phyloP scores from a whole-genome alignment of 2,329 filamentous ascomycete species.

The Akanthomyces lecanii region DNA sequence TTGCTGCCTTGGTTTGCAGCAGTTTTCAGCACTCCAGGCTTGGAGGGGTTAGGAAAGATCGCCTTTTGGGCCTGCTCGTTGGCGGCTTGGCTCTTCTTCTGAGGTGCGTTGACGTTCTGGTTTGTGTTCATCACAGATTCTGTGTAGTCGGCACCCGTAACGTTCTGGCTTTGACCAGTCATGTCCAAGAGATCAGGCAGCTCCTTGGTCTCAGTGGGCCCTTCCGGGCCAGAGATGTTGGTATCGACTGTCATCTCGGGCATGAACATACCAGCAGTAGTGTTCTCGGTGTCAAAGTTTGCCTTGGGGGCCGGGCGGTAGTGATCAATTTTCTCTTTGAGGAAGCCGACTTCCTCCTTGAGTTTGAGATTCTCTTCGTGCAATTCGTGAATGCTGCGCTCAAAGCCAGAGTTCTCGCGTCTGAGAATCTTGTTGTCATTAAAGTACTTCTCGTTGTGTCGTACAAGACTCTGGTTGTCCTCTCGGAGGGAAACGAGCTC shows the following conservation, averaged over 20 bases:
- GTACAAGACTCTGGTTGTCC: slow-evolving; percentile 50
- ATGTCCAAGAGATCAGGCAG: slow-evolving; percentile 22
- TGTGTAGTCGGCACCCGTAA: slow-evolving; percentile 26
- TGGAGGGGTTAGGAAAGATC: slow-evolving; percentile 39
- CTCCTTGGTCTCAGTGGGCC: slow-evolving; percentile 30
- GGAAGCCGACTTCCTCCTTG: slow-evolving; percentile 43
- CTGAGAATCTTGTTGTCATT: slow-evolving; percentile 48
- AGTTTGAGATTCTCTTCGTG: slow-evolving; percentile 45
- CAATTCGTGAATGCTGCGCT: slow-evolving; percentile 42
- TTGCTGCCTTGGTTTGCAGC: slow-evolving; percentile 42
- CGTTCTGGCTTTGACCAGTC: slow-evolving; percentile 10
- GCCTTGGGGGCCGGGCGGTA: slow-evolving; percentile 36
- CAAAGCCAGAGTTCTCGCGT: slow-evolving; percentile 45
- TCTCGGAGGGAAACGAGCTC: slow-evolving; percentile 28
- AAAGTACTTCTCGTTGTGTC: slow-evolving; percentile 53
- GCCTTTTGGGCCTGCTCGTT: slow-evolving; percentile 36
- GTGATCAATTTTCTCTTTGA: slow-evolving; percentile 43
- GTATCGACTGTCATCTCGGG: slow-evolving; percentile 25
- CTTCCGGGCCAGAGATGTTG: slow-evolving; percentile 26
- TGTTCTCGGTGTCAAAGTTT: slow-evolving; percentile 33
- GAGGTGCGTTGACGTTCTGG: slow-evolving; percentile 24
- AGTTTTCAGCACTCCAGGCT: slow-evolving; percentile 25
- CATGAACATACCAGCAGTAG: slow-evolving; percentile 25
- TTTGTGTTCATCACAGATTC: slow-evolving; percentile 29
- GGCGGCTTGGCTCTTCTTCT: slow-evolving; percentile 23